Evolutionary conservation across 495 filamentous ascomycete species (phyloP), one percentile per base, ranked within the genome.

Genomic region (Hypoxylon lienhwacheense): DNA sequence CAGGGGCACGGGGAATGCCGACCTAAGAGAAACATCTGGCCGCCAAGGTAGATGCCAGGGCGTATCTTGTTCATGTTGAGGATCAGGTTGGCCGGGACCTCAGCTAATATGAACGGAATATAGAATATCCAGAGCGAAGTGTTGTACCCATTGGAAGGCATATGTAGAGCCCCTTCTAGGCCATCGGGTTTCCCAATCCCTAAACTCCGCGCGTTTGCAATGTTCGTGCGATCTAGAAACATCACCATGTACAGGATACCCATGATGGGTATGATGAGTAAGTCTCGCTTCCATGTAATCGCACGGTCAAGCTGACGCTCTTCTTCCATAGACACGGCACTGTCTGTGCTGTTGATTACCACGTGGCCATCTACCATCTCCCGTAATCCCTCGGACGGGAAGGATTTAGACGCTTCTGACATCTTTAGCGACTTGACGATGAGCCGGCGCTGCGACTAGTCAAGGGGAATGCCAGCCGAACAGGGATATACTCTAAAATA

Each of bases 141-240:
- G 34, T 63, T 60, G 40, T 47, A 64, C 14, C 59, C 59, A 15
- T 63, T 34, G 7, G 48, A 50, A 5, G 59, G 59, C 59, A 63
- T 59, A 36, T 53, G 2, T 7, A 64, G 40, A 14, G 55, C 33
- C 24, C 31, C 41, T 19, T 64, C 60, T 4, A 64, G 20, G 28
- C 60, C 55, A 31, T 46, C 39, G 11, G 55, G 48, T 8, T 47
- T 5, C 22, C 51, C 52, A 10, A 61, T 55, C 6, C 52, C 57
- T 6, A 61, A 2, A 24, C 37, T 35, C 10, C 55, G 55, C 15
- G 55, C 60, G 36, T 64, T 64, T 7, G 55, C 60, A 28, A 64
- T 60, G 46, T 64, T 64, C 20, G 59, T 63, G 19, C 55, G 54
- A 39, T 63, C 59, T 12, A 63, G 36, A 33, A 63, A 63, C 16